phyloP scores from a whole-genome alignment of 179 eudicot genomes.

The Silene vulgaris region DNA sequence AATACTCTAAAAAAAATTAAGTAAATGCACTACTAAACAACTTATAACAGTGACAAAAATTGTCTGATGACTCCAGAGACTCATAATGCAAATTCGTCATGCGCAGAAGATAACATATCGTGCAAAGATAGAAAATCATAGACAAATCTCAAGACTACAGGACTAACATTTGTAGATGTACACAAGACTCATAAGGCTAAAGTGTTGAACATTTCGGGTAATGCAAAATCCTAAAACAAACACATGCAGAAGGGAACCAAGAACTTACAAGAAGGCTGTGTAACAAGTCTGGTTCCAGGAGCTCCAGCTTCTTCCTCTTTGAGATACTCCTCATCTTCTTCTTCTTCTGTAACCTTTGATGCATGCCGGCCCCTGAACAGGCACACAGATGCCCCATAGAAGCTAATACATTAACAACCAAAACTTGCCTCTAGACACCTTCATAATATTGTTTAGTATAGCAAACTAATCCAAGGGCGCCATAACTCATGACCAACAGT shows the following conservation, averaged over 20 bases:
- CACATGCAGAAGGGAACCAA: neutral
- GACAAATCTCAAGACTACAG: neutral
- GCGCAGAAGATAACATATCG: neutral
- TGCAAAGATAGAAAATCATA: neutral
- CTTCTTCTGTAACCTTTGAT: constrained; percentile 89
- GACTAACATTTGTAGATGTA: neutral
- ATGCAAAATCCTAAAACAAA: neutral
- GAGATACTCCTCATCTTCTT: constrained; percentile 87
- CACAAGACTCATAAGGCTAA: neutral
- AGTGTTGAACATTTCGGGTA: neutral
- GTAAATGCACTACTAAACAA: no score
- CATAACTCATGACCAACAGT: no score
- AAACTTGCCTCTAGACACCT: neutral
- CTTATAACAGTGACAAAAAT: no score
- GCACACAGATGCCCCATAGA: neutral
- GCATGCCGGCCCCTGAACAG: constrained; percentile 87
- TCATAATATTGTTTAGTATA: no score
- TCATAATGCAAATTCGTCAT: neutral
- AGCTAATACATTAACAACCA: neutral
- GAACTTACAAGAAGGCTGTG: constrained; percentile 81
- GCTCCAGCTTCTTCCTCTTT: constrained; percentile 96
- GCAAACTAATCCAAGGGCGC: no score
- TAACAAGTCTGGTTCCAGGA: constrained; percentile 67
- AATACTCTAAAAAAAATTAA: neutral
- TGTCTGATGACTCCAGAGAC: no score